Evolutionary conservation across 1,284 basidiomycete species (phyloP).

Genomic region (Hypsizygus ulmarius): DNA sequence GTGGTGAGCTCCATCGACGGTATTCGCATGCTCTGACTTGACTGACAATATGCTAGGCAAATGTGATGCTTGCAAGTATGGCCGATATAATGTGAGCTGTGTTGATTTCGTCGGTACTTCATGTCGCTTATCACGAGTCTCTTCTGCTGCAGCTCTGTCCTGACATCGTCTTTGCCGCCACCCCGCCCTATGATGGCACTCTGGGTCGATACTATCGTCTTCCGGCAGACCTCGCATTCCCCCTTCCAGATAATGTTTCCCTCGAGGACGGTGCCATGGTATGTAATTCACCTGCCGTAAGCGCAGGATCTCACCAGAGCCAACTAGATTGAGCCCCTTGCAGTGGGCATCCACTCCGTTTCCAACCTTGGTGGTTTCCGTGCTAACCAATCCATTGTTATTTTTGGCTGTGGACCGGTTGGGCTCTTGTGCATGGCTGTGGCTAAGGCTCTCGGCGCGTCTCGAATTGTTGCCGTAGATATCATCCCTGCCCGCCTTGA

Average conservation of each 20-base stretch:
- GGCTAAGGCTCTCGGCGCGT: constrained; percentile 84
- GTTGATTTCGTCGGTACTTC: constrained; percentile 2
- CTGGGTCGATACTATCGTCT: constrained; percentile 79
- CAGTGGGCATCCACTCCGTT: constrained; percentile 90
- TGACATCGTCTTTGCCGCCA: constrained; percentile 82
- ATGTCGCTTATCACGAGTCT: neutral
- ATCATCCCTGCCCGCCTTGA: constrained; percentile 80
- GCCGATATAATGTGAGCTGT: constrained; percentile 69
- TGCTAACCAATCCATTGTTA: constrained; percentile 68
- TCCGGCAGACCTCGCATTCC: constrained; percentile 73
- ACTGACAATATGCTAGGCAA: constrained; percentile 27
- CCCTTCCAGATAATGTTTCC: constrained; percentile 68
- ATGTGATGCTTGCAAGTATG: constrained; percentile 73
- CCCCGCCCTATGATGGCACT: constrained; percentile 89
- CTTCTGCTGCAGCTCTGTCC: constrained; percentile 57
- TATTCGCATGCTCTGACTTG: constrained; percentile 3
- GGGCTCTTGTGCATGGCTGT: constrained; percentile 92
- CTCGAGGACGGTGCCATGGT: constrained; percentile 87
- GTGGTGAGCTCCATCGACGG: constrained; percentile 44
- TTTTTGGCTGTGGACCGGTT: constrained; percentile 93
- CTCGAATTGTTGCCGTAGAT: constrained; percentile 81
- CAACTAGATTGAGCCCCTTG: constrained; percentile 88
- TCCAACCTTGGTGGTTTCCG: constrained; percentile 74
- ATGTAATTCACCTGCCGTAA: constrained; percentile 15
- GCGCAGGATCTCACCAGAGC: constrained; percentile 4